Evolutionary conservation across 192 early-diverging fungal genomes (phyloP), one percentile per base, ranked within the genome.

Genomic region (Umbelopsis sp.): DNA sequence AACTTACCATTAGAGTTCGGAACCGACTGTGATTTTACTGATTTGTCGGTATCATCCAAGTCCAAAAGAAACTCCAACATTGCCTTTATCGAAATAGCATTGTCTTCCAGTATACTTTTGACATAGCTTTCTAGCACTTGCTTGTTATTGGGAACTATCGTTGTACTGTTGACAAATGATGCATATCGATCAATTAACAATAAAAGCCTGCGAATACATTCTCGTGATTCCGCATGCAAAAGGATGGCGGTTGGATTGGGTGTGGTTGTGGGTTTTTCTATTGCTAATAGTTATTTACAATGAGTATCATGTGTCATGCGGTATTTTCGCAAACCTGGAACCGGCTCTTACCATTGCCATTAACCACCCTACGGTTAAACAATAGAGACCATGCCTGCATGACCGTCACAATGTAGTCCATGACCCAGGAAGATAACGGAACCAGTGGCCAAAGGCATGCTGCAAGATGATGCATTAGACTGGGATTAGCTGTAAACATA

Each of bases 381-480:
- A 78, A 31, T n/a, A 71, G 20, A 59, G 66, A 68, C 77, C 77
- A 78, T 38, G 73, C 71, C 36, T 65, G 71, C 45, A 78, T 52
- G 10, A 70, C 49, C 52, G 68, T 66, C 21, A 69, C 45, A 36
- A 74, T 41, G 43, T 74, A 74, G 22, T 78, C 77, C 34, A 74
- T 51, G 9, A 49, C 54, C 77, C 77, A 78, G 5, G 29, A 52
- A 0, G 77, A 51, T n/a, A 78, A 67, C 34, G 71, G 65, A 32
- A 78, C 65, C 20, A 78, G 21, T 11, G 77, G 74, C 72, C 72
- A 78, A 21, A 78, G 34, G 29, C 47, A 45, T 47, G 73, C 75
- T 77, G 52, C n/a, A 59, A 59, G 6, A 65, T 65, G 24, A 49
- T 43, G 24, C n/a, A 51, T 47, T 12, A 45, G 3, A 20, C 17